Evolutionary conservation across 2,329 filamentous ascomycete species (phyloP).

Genomic region (Tolypocladium inflatum): DNA sequence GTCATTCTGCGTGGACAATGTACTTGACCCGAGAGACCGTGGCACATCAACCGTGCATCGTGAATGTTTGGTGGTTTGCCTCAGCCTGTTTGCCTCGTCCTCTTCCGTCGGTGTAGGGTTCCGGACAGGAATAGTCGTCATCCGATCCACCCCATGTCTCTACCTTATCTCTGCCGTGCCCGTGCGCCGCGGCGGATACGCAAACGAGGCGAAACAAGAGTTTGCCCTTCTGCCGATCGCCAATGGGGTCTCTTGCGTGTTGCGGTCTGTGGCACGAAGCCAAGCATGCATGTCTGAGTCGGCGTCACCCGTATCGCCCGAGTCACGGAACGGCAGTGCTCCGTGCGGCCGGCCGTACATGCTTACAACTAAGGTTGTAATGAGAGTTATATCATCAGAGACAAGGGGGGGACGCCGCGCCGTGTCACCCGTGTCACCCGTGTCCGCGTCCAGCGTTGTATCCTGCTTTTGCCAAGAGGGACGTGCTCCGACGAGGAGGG

Average conservation of each 20-base stretch:
- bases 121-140: neutral
- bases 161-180: neutral
- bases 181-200: neutral
- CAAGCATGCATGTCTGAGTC: neutral
- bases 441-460: neutral
- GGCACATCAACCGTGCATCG: neutral
- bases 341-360: neutral
- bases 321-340: neutral
- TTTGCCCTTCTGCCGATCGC: neutral
- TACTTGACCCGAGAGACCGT: neutral
- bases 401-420: neutral
- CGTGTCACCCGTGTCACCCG: neutral
- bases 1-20: neutral
- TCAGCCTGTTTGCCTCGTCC: neutral
- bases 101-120: neutral
- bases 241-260: neutral
- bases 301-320: neutral
- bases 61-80: neutral
- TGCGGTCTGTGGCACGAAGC: neutral
- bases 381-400: neutral
- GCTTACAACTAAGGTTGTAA: conserved; percentile 1
- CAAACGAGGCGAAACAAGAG: neutral
- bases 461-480: neutral
- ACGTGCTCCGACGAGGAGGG: neutral
- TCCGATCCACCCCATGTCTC: neutral